These are phyloP conservation scores for Cucumis cinereus DNA, from an alignment of 306 rosid genomes.

Conservation along the genomic window DNA sequence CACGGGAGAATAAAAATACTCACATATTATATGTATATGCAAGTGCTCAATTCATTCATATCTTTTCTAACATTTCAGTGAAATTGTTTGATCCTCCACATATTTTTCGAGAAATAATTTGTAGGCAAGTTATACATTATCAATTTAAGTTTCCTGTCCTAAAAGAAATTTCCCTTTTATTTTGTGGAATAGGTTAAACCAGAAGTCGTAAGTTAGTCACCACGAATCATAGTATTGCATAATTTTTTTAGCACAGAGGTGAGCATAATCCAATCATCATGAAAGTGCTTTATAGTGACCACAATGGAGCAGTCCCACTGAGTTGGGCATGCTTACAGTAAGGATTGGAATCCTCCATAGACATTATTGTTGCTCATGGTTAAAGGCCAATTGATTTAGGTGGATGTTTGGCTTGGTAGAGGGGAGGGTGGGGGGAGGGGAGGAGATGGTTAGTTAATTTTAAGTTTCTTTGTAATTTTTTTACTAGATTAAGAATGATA, in stretches of 20 bases:
- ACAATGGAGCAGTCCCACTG: not conserved
- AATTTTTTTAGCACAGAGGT: slow-evolving; percentile 85
- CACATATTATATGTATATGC: not conserved
- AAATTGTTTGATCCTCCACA: not conserved
- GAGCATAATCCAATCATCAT: slow-evolving; percentile 4
- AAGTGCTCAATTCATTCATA: not conserved
- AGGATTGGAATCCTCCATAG: not conserved
- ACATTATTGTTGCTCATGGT: not conserved
- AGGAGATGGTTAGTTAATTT: too few species aligned
- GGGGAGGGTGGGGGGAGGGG: too few species aligned
- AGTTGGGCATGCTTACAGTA: not conserved
- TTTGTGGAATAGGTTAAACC: slow-evolving; percentile 59
- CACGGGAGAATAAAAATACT: not conserved
- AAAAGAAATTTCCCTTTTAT: slow-evolving; percentile 2
- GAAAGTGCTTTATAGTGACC: not conserved
- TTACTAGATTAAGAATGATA: too few species aligned
- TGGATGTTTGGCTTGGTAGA: too few species aligned
- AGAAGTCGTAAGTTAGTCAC: slow-evolving; percentile 86
- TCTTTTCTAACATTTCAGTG: not conserved
- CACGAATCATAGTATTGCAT: slow-evolving; percentile 76
- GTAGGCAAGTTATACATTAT: not conserved
- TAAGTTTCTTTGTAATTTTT: too few species aligned
- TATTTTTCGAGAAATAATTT: not conserved
- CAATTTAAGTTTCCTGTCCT: not conserved
- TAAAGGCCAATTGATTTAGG: too few species aligned